Conservation (phyloP, 768 basidiomycete species). For the Mycena crocata region DNA sequence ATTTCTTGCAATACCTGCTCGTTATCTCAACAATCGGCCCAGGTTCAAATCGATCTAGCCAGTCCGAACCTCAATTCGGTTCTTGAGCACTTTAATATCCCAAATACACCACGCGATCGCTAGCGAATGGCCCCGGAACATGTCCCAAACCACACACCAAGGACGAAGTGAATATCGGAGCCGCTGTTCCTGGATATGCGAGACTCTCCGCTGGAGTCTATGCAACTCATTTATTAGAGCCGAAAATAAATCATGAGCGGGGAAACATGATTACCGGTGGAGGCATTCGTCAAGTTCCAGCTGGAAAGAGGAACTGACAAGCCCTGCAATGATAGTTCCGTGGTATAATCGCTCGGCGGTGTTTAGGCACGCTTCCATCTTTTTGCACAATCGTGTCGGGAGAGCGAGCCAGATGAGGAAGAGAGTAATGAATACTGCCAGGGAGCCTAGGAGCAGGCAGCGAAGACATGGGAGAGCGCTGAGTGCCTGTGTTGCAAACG, state of each 20-base stretch:
- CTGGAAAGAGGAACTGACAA: not conserved
- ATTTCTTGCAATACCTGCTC: not conserved
- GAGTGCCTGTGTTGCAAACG: not conserved
- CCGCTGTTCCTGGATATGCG: conserved; percentile 11
- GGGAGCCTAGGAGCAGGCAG: not conserved
- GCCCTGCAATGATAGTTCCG: not conserved
- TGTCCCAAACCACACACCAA: conserved; percentile 1
- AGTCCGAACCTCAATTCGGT: conserved; percentile 6
- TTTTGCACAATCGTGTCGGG: conserved; percentile 5
- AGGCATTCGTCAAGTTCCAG: not conserved
- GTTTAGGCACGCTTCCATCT: not conserved
- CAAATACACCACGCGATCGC: conserved; percentile 5
- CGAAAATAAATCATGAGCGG: too few species aligned
- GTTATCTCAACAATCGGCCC: not conserved
- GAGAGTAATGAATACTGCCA: not conserved
- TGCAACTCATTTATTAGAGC: not conserved
- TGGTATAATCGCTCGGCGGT: conserved; percentile 4
- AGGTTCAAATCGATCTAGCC: not conserved
- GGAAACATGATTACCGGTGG: not conserved
- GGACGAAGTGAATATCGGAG: not conserved
- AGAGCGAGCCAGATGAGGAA: not conserved
- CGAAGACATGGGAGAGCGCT: conserved; percentile 1
- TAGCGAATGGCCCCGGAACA: not conserved
- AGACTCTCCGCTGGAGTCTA: conserved; percentile 11
- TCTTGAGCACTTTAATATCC: conserved; percentile 12